Percentiles rank a stretch among this genome's conserved stretches.
Evolutionary conservation across 768 basidiomycete genomes (phyloP).

Genomic region (Trametes meyenii): DNA sequence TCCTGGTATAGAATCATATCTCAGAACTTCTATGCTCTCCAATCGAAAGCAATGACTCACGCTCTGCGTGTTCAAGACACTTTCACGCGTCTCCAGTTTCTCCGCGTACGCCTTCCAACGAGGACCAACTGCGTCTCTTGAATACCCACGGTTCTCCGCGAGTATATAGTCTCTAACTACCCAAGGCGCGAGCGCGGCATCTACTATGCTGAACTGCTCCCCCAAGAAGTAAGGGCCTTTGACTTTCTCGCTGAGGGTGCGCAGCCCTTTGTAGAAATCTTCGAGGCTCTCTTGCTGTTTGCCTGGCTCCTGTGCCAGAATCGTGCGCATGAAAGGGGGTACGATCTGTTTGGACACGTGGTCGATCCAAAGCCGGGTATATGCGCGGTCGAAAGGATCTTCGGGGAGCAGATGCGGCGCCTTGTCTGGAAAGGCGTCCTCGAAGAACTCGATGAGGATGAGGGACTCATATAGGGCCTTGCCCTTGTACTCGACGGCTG

Average conservation of each 20-base stretch:
- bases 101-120: constrained; percentile 51
- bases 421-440: constrained; percentile 55
- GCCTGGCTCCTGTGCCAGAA: constrained; percentile 40
- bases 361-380: constrained; percentile 60
- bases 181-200: constrained; percentile 62
- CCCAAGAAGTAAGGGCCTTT: constrained; percentile 62
- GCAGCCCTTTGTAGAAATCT: constrained; percentile 42
- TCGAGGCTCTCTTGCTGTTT: constrained; percentile 39
- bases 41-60: constrained; percentile 19
- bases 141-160: constrained; percentile 51
- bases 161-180: constrained; percentile 50
- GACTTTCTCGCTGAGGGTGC: constrained; percentile 39
- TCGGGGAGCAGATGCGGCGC: constrained; percentile 52
- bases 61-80: constrained; percentile 47
- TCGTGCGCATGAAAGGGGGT: constrained; percentile 50
- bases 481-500: constrained; percentile 52
- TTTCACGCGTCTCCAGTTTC: constrained; percentile 45
- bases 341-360: constrained; percentile 54
- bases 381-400: constrained; percentile 54
- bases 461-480: constrained; percentile 67
- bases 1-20: constrained; percentile 32
- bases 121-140: constrained; percentile 43
- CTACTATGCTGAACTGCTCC: constrained; percentile 54
- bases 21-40: neutral
- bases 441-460: constrained; percentile 66